Base-by-base conservation (phyloP, 2,329 filamentous ascomycete species). In the Fusarium continuum region DNA sequence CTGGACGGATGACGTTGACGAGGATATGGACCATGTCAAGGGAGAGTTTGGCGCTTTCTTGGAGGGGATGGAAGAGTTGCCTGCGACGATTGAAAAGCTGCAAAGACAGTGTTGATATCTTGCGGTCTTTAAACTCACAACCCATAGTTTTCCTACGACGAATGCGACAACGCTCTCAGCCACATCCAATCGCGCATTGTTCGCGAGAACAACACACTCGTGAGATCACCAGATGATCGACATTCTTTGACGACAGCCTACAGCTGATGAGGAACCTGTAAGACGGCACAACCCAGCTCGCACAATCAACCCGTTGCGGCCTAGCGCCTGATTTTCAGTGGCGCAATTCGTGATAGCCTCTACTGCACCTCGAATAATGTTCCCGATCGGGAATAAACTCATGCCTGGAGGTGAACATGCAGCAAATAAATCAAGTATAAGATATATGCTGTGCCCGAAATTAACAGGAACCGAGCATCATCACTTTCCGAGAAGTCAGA, bases 1-100 rank as follows among this genome's bases (percentile, higher is more conserved):
- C 17, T 81, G 78, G 78, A 85, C 83, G 1, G 83, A 86, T 53
- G 84, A 86, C 73, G 65, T 80, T 1, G 69, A 77, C 22, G 80
- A 84, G 64, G 55, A 69, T 31, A 66, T 64, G 48, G 53, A 44
- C 3, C 43, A 55, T 17, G 36, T 64, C 2, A 55, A 44, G 19
- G n/a, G 4, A 9, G 67, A 69, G 16, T 64, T 69, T 22, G 58
- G 51, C 3, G 34, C 39, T 4, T 69, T 62, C 11, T 26, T 70
- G 23, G 53, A 66, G 14, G 53, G 51, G 1, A 69, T 69, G 67
- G 46, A 55, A 2, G 36, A 41, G 1, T 28, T 69, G 2, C 61
- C 67, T 22, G 28, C 19, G n/a, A 17, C 40, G 3, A 64, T 69
- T 20, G 16, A 19, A 14, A 54, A 23, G 10, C 31, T 62, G 3